A percentile compares a stretch with the other conserved stretches of the same genome.
phyloP scores from a whole-genome alignment of 305 asterid genomes.

The Fraxinus latifolia region DNA sequence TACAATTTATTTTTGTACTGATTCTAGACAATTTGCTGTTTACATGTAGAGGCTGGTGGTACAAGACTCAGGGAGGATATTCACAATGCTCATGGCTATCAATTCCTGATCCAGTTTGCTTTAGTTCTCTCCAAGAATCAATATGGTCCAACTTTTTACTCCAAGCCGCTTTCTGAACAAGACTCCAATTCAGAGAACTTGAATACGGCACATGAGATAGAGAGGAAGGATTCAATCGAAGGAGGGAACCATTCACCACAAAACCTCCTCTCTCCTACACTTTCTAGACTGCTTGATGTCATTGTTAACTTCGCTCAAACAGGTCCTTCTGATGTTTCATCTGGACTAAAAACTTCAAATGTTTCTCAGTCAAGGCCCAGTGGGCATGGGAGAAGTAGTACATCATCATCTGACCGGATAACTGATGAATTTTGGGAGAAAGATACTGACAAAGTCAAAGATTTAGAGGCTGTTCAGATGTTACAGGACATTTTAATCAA shows the following conservation, averaged over 20 bases:
- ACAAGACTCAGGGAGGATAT: slow-evolving; percentile 89
- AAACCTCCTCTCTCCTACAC: slow-evolving; percentile 78
- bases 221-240: slow-evolving; percentile 31
- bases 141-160: slow-evolving; percentile 42
- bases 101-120: slow-evolving; percentile 94
- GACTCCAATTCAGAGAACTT: slow-evolving; percentile 43
- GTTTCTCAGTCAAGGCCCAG: slow-evolving; percentile 52
- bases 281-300: slow-evolving; percentile 89
- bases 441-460: slow-evolving; percentile 87
- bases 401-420: slow-evolving; percentile 67
- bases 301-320: slow-evolving; percentile 76
- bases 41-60: slow-evolving; percentile 87
- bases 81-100: slow-evolving; percentile 99
- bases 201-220: slow-evolving; percentile 36
- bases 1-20: slow-evolving; percentile 26
- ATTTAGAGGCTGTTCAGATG: slow-evolving; percentile 93
- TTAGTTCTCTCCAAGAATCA: slow-evolving; percentile 65
- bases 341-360: slow-evolving; percentile 48
- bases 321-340: slow-evolving; percentile 55
- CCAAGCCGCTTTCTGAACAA: slow-evolving; percentile 40
- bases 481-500: slow-evolving; percentile 93
- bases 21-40: slow-evolving; percentile 40
- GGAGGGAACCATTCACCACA: slow-evolving; percentile 38
- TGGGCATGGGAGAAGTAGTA: slow-evolving; percentile 66
- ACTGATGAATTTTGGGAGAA: slow-evolving; percentile 81